Conservation (phyloP, 257 asterid genomes). For the Gardenia jasminoides region DNA sequence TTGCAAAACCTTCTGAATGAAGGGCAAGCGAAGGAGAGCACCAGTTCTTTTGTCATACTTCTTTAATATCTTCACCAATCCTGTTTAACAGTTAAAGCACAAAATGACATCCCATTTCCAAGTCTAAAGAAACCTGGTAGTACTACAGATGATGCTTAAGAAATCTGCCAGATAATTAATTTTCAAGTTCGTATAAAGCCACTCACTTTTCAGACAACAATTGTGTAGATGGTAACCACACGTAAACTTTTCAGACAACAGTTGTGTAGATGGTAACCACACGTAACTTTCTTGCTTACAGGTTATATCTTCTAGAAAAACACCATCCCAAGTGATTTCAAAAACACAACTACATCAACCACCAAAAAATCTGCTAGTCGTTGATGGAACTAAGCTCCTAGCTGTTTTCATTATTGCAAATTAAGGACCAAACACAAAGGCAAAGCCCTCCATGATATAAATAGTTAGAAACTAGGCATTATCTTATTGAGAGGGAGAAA, state of each 20-base stretch:
- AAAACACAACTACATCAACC: background rate
- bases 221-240: background rate
- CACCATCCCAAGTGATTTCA: background rate
- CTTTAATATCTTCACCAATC: slow-evolving; percentile 85
- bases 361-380: background rate
- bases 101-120: background rate
- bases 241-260: background rate
- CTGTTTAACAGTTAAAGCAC: slow-evolving; percentile 31
- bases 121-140: background rate
- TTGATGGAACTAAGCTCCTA: background rate
- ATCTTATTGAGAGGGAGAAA: background rate
- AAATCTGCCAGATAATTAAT: background rate
- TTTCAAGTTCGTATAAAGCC: background rate
- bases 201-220: background rate
- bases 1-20: slow-evolving; percentile 86
- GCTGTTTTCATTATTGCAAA: background rate
- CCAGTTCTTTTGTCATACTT: slow-evolving; percentile 94
- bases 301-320: background rate
- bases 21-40: slow-evolving; percentile 86
- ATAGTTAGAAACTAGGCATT: background rate
- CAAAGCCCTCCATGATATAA: background rate
- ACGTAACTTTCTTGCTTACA: background rate
- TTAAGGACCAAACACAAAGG: background rate
- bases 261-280: background rate
- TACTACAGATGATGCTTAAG: background rate